Evolutionary conservation across 352 stramenopile species (phyloP).

Genomic region (Phytophthora kernoviae): DNA sequence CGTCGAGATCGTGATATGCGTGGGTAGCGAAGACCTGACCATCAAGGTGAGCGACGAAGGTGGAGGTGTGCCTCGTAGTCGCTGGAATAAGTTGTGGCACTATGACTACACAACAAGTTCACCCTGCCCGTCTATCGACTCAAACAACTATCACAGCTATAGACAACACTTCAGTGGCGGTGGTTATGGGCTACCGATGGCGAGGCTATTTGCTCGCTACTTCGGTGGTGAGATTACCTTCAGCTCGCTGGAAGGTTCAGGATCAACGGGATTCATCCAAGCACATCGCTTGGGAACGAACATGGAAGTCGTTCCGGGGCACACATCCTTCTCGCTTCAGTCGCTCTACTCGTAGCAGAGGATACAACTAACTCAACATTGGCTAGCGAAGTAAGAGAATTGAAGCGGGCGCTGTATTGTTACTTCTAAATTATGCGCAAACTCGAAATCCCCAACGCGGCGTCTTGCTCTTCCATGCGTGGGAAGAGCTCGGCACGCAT

Average conservation of each 20-base stretch:
- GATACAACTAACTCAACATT: no score
- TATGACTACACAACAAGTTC: constrained; percentile 99
- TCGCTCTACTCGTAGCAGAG: constrained; percentile 37
- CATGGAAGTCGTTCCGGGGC: constrained; percentile 74
- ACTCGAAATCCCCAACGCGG: constrained; percentile 40
- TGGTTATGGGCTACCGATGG: constrained; percentile 95
- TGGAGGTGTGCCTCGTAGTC: constrained; percentile 95
- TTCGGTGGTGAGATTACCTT: constrained; percentile 99
- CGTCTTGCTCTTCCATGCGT: constrained; percentile 38
- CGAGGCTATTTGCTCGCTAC: constrained; percentile 95
- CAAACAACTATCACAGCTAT: constrained; percentile 78
- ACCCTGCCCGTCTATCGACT: constrained; percentile 54
- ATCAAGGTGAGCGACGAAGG: constrained; percentile 99
- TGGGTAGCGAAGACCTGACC: constrained; percentile 94
- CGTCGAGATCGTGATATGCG: constrained; percentile 98
- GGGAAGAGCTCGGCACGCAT: constrained; percentile 83
- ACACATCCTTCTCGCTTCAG: constrained; percentile 44
- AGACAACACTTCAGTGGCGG: constrained; percentile 92
- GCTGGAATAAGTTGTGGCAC: constrained; percentile 98
- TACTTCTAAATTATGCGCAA: constrained; percentile 56
- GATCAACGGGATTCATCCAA: constrained; percentile 93
- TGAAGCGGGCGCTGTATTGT: constrained; percentile 25
- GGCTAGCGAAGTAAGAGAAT: constrained; percentile 18
- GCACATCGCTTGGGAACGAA: constrained; percentile 77
- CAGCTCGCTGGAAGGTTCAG: constrained; percentile 98